Evolutionary conservation across 306 rosid genomes (phyloP), one percentile per base, ranked within the genome.

Genomic region (Vicia sativa): DNA sequence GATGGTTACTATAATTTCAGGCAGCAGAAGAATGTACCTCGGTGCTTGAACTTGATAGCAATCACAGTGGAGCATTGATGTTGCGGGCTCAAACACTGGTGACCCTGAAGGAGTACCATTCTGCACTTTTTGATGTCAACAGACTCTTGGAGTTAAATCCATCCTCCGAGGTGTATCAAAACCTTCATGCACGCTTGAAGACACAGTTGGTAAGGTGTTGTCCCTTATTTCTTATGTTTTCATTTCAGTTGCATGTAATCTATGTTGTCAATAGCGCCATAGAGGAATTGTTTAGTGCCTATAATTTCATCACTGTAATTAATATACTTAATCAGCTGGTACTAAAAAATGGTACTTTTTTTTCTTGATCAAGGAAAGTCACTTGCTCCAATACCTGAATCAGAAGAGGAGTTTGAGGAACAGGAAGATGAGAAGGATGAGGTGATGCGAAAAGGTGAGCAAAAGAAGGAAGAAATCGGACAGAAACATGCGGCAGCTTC

Each of bases 331-430:
- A 16, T 63, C 62, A 74, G 75, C 79, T 68, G 41, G 68, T 72
- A 62, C 68, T 82, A 82, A 87, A 76, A 69, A 74, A 67, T 79
- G n/a, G 42, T 67, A 28, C 62, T 54, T 72, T 81, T 21, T 67
- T 74, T 49, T 42, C 69, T 74, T 87, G 96, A 80, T 87, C 56
- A 91, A 92, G 95, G 95, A 83, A 89, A 92, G 98, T 85, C 96
- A 67, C 96, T 92, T 78, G 95, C 96, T 90, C 90, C 98, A 70
- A 92, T 92, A 81, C 96, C 90, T 42, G 98, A 92, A 74, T 83
- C 87, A 28, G 98, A 87, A 79, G 96, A 78, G 77, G 98, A 92
- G 87, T 73, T 81, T 29, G 96, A 92, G 67, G 95, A 86, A 50
- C 85, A 84, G 55, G 96, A 48, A 72, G 91, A 82, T 11, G 85